Evolutionary conservation across 1,284 basidiomycete species (phyloP), one percentile per base, ranked within the genome.

Genomic region (Pseudozyma hubeiensis): DNA sequence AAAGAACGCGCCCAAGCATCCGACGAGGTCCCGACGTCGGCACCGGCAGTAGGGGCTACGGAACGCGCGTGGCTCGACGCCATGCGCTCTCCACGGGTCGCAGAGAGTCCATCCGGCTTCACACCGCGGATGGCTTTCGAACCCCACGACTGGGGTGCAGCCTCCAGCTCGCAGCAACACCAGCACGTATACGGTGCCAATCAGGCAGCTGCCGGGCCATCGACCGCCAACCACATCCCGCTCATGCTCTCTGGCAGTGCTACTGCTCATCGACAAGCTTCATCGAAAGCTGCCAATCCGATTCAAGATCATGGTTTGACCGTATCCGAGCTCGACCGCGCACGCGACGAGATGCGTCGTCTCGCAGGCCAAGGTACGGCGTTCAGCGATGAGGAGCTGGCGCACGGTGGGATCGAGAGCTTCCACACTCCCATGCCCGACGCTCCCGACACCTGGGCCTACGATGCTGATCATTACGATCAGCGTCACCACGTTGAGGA

Each of bases 41-140:
- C 58, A 14, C 40, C 41, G 30, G 31, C 39, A 31, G 35, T 48
- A 47, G 65, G 49, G 17, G 52, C 45, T 30, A 35, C 59, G 2
- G 64, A 67, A 19, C 64, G 61, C 4, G 64, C 64, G 0, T 62
- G 64, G 70, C 49, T 78, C 8, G 76, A 70, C 46, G 57, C 59
- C 5, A 53, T 76, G 60, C 66, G 67, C 7, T 78, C 76, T 31
- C 74, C 74, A 1, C 46, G 74, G 6, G 35, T 74, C 7, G 72
- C 58, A 30, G 57, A 70, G 10, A 76, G 74, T 46, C 74, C 76
- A 8, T 67, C 74, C 6, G 76, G 76, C 14, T 72, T 64, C 52
- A 78, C 75, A 19, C 75, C 75, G 5, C 46, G 56, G 1, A 66
- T 78, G 72, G 45, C 44, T n/a, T 78, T 71, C 46, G 69, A 73